These are phyloP conservation scores for Silene uniflora DNA, from an alignment of 148 eudicot genomes.

Conservation along the genomic window DNA sequence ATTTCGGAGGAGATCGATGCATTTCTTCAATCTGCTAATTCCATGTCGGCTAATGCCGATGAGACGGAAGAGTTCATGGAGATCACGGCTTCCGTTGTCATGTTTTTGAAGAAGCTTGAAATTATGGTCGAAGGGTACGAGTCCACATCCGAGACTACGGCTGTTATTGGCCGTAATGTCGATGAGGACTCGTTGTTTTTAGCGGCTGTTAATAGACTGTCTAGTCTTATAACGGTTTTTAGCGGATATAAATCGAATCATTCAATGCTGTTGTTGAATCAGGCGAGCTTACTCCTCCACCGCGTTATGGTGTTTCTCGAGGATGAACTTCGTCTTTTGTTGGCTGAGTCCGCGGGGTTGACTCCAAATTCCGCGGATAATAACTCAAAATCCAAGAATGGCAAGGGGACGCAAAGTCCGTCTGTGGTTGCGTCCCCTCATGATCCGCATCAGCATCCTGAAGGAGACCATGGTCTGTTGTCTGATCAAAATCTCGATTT, in stretches of 20 bases:
- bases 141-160: conserved; percentile 31
- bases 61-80: conserved; percentile 28
- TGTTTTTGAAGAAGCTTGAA: conserved; percentile 41
- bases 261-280: conserved; percentile 33
- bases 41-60: not conserved
- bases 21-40: conserved; percentile 29
- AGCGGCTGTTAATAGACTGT: conserved; percentile 31
- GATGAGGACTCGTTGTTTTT: conserved; percentile 45
- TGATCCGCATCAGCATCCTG: not conserved
- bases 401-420: not conserved
- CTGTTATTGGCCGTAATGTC: conserved; percentile 25
- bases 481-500: conserved; percentile 14
- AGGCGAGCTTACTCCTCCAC: conserved; percentile 48
- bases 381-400: conserved; percentile 1
- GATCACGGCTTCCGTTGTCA: conserved; percentile 37
- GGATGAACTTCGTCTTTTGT: conserved; percentile 50
- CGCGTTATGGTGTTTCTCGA: conserved; percentile 61
- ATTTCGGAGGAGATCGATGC: conserved; percentile 39
- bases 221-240: conserved; percentile 32
- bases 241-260: conserved; percentile 26
- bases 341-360: conserved; percentile 35
- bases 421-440: conserved; percentile 16
- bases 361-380: not conserved
- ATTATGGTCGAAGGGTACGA: conserved; percentile 38
- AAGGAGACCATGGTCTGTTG: conserved; percentile 10